Conservation (phyloP, 208 protist genomes). For the Trypanosoma rangeli region DNA sequence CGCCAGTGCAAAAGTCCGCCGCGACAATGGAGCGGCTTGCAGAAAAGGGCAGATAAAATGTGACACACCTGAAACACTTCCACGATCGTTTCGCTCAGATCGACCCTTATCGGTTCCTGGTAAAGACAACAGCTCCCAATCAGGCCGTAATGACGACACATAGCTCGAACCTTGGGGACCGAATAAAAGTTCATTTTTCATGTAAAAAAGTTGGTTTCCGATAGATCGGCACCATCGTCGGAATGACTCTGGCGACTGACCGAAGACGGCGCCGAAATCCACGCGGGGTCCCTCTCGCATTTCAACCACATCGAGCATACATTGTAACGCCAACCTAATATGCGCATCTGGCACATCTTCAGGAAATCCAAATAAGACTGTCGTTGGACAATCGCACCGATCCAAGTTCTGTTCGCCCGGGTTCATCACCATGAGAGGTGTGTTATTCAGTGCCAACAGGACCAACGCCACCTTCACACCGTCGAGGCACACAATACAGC, state of each 20-base stretch:
- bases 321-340: slow-evolving; percentile 20
- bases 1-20: slow-evolving; percentile 10
- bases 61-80: neutral
- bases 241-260: slow-evolving; percentile 22
- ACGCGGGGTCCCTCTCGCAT: slow-evolving; percentile 18
- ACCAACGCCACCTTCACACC: slow-evolving; percentile 28
- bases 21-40: neutral
- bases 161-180: neutral
- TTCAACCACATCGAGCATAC: slow-evolving; percentile 30
- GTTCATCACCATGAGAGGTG: slow-evolving; percentile 15
- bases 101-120: neutral
- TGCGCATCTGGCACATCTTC: slow-evolving; percentile 22
- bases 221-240: slow-evolving; percentile 18
- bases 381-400: slow-evolving; percentile 23
- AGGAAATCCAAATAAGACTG: slow-evolving; percentile 25
- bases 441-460: slow-evolving; percentile 21
- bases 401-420: slow-evolving; percentile 18
- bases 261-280: slow-evolving; percentile 7
- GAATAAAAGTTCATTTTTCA: slow-evolving; percentile 16
- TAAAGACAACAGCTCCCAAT: slow-evolving; percentile 10
- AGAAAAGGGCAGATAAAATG: neutral
- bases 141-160: slow-evolving; percentile 9
- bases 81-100: slow-evolving; percentile 1
- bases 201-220: slow-evolving; percentile 18
- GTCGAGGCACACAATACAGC: slow-evolving; percentile 27